A percentile compares a stretch with the other conserved stretches of the same genome.
Evolutionary conservation across 805 yeast species (phyloP).

Genomic region (Lipomyces mesembrius): DNA sequence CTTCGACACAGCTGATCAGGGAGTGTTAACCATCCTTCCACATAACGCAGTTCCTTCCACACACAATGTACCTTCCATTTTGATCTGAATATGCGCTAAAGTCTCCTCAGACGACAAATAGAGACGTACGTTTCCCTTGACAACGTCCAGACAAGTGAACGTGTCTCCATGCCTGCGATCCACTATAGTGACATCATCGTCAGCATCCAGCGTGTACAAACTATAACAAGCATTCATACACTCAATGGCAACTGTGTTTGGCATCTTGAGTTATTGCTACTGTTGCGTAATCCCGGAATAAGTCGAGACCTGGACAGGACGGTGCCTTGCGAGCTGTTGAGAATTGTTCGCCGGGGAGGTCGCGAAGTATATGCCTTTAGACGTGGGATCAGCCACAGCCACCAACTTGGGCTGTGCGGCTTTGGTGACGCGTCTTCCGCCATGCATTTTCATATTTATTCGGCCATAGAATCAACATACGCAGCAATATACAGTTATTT

Average conservation of each 20-base stretch:
- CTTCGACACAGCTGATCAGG: slow-evolving; percentile 35
- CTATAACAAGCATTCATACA: slow-evolving; percentile 12
- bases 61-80: slow-evolving; percentile 42
- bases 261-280: slow-evolving; percentile 15
- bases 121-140: slow-evolving; percentile 41
- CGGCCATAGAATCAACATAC: not conserved
- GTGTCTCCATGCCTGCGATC: slow-evolving; percentile 30
- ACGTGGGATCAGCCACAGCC: too few species aligned
- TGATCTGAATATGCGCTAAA: slow-evolving; percentile 41
- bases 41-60: not conserved
- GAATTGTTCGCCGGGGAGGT: too few species aligned
- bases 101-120: slow-evolving; percentile 39
- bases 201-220: not conserved
- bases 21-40: not conserved
- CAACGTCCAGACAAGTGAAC: slow-evolving; percentile 40
- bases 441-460: too few species aligned
- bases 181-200: slow-evolving; percentile 17
- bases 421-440: too few species aligned
- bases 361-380: too few species aligned
- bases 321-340: too few species aligned
- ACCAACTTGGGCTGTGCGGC: too few species aligned
- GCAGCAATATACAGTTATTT: not conserved
- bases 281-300: not conserved
- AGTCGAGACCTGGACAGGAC: too few species aligned
- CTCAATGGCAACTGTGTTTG: slow-evolving; percentile 22